Percentiles rank a stretch among this genome's conserved stretches.
Conservation (phyloP, 2,329 filamentous ascomycete genomes). For the Xylariaceae sp. region DNA sequence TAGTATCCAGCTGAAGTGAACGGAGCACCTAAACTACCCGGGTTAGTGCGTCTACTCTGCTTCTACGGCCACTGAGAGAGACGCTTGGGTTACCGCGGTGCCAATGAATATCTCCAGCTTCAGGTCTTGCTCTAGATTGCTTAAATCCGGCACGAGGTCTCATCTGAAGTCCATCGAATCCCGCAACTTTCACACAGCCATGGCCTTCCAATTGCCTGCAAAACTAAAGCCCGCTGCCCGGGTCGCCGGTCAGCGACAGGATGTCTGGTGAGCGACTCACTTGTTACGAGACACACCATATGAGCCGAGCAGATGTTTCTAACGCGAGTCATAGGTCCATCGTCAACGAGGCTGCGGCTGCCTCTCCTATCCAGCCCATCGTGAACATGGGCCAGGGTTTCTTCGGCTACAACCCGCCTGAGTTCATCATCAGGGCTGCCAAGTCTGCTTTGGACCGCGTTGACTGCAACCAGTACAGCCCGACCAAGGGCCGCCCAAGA, state of each 20-base stretch:
- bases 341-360: conserved; percentile 60
- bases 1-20: no score
- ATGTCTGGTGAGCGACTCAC: conserved; percentile 45
- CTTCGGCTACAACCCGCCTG: conserved; percentile 90
- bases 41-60: neutral
- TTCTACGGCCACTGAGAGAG: neutral
- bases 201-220: conserved; percentile 36
- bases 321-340: conserved; percentile 47
- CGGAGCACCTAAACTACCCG: neutral
- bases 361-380: conserved; percentile 58
- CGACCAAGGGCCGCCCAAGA: conserved; percentile 85
- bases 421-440: conserved; percentile 86
- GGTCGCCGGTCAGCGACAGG: conserved; percentile 45
- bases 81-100: neutral
- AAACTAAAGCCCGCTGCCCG: conserved; percentile 48
- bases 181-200: conserved; percentile 32
- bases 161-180: conserved; percentile 3
- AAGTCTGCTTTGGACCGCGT: conserved; percentile 84
- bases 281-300: neutral
- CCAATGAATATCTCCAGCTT: conserved; percentile 24
- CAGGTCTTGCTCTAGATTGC: conserved; percentile 6
- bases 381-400: conserved; percentile 65
- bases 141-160: conserved; percentile 1
- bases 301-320: conserved; percentile 3
- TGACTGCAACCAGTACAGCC: conserved; percentile 98